These are phyloP conservation scores for Inonotus hispidus DNA, from an alignment of 1,284 basidiomycete species.

Conservation along the genomic window DNA sequence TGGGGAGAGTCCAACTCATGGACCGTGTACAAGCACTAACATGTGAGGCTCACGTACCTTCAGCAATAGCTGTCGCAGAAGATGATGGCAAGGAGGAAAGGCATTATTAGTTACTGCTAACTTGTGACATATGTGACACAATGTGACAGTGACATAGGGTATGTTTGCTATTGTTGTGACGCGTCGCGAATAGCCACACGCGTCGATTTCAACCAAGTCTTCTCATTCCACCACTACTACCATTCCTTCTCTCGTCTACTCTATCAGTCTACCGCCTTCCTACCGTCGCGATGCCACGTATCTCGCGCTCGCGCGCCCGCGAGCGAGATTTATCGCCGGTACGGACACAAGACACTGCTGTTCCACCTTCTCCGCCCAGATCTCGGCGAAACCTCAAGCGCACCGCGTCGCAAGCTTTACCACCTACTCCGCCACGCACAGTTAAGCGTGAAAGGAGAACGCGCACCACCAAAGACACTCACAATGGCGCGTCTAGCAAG, in stretches of 20 bases:
- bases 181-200: background rate
- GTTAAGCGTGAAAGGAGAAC: conserved; percentile 8
- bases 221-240: background rate
- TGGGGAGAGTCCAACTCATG: too few species aligned
- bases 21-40: too few species aligned
- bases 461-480: background rate
- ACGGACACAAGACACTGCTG: background rate
- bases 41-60: too few species aligned
- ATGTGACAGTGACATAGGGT: background rate
- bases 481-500: background rate
- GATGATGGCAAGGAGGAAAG: too few species aligned
- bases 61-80: too few species aligned
- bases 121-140: background rate
- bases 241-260: background rate
- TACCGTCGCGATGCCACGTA: background rate
- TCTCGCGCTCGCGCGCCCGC: conserved; percentile 4
- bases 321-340: conserved; percentile 13
- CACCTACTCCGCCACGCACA: conserved; percentile 17
- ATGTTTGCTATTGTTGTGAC: conserved; percentile 1
- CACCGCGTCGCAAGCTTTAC: conserved; percentile 11
- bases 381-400: conserved; percentile 12
- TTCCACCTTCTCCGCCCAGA: background rate
- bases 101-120: too few species aligned
- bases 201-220: background rate
- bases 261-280: background rate